Base-by-base conservation (phyloP, 257 asterid species). In the Scutellaria barbata region DNA sequence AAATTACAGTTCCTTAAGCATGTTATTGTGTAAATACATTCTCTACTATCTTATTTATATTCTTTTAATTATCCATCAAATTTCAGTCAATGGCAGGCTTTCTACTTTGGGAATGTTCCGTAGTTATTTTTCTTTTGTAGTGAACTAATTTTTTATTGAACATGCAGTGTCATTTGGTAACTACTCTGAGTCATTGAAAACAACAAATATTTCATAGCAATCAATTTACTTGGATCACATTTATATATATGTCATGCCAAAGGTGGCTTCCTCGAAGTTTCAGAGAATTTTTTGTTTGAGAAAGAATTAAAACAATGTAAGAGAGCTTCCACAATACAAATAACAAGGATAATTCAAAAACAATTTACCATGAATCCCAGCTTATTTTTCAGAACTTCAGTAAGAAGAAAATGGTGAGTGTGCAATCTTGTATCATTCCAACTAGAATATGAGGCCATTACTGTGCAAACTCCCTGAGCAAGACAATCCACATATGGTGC, bases 391-490 rank as follows among this genome's bases (percentile, higher is more conserved):
- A 92, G 78, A 65, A 92, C 81, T 62, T 90, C 81, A 6, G 98
- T 92, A 11, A 92, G 86, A 76, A 92, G 97, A 81, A 70, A 85
- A 53, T 80, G 77, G 69, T 90, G 69, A 17, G 92, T 46, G 52
- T 92, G 98, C 81, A 88, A 82, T 72, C 62, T 87, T 9, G 56
- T 75, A 47, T 88, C 98, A 3, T 92, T 92, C 97, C 95, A 92
- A 84, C 97, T 87, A 68, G 85, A 83, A 83, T 90, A 92, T 56
- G 97, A 90, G 10, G 92, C 98, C 98, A 92, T 92, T 54, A 92
- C 87, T 42, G 98, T 85, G 85, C 98, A 92, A 79, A 90, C 97
- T 53, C 98, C 96, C 71, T 81, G 97, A 75, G 94, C 57, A 57
- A 92, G 79, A 69, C 98, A 92, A 76, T 92, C 97, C 48, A 87